These are phyloP conservation scores for Curvularia spicifera DNA, from an alignment of 2,329 filamentous ascomycete genomes.

Conservation along the genomic window DNA sequence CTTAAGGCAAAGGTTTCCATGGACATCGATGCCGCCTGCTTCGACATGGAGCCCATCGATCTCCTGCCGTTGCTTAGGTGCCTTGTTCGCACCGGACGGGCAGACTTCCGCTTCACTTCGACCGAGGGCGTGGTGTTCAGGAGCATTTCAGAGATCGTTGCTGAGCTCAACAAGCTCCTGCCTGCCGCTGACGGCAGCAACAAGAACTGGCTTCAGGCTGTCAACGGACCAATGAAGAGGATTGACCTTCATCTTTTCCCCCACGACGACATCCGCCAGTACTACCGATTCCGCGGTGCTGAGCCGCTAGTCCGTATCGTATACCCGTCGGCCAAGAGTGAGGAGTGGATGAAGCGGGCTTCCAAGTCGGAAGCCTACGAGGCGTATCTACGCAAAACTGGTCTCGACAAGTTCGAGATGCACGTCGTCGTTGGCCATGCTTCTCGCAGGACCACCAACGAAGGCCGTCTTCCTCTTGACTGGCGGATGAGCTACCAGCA, in stretches of 20 bases:
- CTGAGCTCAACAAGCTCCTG: conserved; percentile 22
- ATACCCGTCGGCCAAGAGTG: conserved; percentile 18
- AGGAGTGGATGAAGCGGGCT: conserved; percentile 23
- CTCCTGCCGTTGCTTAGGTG: conserved; percentile 17
- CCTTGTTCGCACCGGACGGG: conserved; percentile 13
- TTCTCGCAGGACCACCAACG: conserved; percentile 17
- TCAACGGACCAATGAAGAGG: conserved; percentile 21
- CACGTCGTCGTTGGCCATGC: conserved; percentile 23
- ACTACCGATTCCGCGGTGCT: conserved; percentile 24
- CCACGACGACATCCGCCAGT: conserved; percentile 22
- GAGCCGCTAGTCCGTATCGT: conserved; percentile 24
- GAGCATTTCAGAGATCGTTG: conserved; percentile 21
- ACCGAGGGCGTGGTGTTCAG: conserved; percentile 22
- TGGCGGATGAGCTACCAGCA: conserved; percentile 22
- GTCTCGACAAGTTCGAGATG: conserved; percentile 18
- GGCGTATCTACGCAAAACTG: conserved; percentile 15
- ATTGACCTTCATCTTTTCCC: conserved; percentile 22
- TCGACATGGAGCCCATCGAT: conserved; percentile 25
- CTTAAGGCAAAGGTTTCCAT: conserved; percentile 28
- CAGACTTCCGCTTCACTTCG: conserved; percentile 15
- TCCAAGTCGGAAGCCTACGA: conserved; percentile 21
- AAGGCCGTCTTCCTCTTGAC: conserved; percentile 20
- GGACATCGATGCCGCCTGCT: conserved; percentile 28
- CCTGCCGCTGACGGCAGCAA: conserved; percentile 11
- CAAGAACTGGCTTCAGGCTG: conserved; percentile 16